Percentiles rank a stretch among this genome's conserved stretches.
phyloP scores from a whole-genome alignment of 2,329 filamentous ascomycete genomes.

The Penicillium sp. region DNA sequence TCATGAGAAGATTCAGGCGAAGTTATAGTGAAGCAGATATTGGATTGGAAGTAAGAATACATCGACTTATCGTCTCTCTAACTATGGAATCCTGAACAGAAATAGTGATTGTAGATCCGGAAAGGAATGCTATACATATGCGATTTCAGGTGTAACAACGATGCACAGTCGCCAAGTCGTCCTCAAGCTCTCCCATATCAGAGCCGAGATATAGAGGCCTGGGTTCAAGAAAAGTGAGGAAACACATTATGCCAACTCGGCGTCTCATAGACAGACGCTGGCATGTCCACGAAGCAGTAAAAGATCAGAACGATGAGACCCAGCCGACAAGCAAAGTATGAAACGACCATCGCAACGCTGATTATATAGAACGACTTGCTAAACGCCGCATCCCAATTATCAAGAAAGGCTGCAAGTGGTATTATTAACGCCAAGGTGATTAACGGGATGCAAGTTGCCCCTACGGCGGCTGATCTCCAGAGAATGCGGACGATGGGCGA shows the following conservation, averaged over 20 bases:
- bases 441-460: neutral
- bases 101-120: too few species aligned
- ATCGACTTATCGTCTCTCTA: too few species aligned
- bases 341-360: neutral
- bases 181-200: too few species aligned
- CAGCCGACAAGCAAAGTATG: neutral
- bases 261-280: slow-evolving; percentile 1
- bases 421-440: neutral
- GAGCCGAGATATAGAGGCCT: too few species aligned
- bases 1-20: neutral
- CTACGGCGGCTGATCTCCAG: slow-evolving; percentile 5
- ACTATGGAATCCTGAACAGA: too few species aligned
- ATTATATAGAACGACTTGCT: neutral
- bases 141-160: too few species aligned
- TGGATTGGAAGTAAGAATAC: too few species aligned
- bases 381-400: too few species aligned
- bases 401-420: too few species aligned
- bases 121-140: too few species aligned
- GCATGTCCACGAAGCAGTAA: slow-evolving; percentile 13
- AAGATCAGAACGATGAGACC: slow-evolving; percentile 7
- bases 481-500: neutral
- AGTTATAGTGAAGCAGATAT: neutral
- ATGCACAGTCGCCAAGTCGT: too few species aligned
- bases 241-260: slow-evolving; percentile 5
- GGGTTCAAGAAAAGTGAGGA: slow-evolving; percentile 2